phyloP scores from a whole-genome alignment of 768 basidiomycete genomes.

The Clavulina sp. region DNA sequence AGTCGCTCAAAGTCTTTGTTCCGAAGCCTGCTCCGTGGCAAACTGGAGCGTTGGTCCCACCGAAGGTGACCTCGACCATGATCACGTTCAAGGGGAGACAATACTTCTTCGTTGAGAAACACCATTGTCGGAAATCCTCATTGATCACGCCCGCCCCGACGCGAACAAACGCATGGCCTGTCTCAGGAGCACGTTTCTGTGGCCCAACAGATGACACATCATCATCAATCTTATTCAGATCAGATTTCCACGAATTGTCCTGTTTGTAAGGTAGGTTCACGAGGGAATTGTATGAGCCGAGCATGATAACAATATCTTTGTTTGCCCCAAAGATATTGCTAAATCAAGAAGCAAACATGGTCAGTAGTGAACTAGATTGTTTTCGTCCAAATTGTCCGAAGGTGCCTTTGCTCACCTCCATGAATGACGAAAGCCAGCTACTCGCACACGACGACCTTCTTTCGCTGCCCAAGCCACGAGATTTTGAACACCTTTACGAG shows the following conservation, averaged over 20 bases:
- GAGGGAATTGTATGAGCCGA: not conserved
- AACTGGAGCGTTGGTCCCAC: constrained; percentile 16
- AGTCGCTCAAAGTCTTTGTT: constrained; percentile 16
- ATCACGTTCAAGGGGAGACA: constrained; percentile 17
- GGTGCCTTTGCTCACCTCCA: not conserved
- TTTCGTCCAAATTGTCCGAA: not conserved
- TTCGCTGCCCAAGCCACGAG: not conserved
- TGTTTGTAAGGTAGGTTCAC: not conserved
- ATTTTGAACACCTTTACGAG: not conserved
- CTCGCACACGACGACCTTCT: not conserved
- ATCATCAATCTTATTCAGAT: not conserved
- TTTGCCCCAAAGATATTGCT: not conserved
- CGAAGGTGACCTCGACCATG: constrained; percentile 19
- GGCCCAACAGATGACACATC: not conserved
- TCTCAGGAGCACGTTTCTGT: not conserved
- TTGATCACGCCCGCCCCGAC: constrained; percentile 16
- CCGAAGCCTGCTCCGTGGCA: constrained; percentile 17
- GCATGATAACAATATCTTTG: not conserved
- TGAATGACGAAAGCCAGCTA: not conserved
- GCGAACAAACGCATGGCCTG: not conserved
- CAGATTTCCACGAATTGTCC: not conserved
- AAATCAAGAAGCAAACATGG: not conserved
- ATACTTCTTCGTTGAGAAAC: constrained; percentile 11
- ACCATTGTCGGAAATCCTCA: constrained; percentile 18
- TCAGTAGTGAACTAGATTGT: too few species aligned